These are phyloP conservation scores for Paramecium pentaurelia DNA, from an alignment of 73 alveolate species.

Conservation along the genomic window DNA sequence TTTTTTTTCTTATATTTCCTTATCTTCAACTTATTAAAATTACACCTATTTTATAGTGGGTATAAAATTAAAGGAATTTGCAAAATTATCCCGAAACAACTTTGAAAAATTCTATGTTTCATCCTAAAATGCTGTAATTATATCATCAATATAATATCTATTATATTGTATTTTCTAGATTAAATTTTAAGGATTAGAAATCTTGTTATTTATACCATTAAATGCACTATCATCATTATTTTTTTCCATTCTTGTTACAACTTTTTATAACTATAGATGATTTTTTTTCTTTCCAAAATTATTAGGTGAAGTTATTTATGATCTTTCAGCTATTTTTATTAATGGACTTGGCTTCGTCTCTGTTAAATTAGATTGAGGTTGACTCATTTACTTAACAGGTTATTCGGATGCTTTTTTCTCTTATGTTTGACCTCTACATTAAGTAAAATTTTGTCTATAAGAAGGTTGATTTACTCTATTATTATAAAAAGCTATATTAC, in stretches of 20 bases:
- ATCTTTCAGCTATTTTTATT: neutral
- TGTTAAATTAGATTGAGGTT: neutral
- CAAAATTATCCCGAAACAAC: neutral
- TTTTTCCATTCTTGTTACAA: neutral
- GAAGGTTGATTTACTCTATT: neutral
- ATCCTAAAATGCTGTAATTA: neutral
- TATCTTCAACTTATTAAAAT: neutral
- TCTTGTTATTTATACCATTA: neutral
- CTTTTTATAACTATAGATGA: neutral
- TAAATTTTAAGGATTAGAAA: neutral
- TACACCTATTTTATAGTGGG: neutral
- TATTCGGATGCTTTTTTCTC: neutral
- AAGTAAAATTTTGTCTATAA: neutral
- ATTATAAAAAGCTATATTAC: neutral
- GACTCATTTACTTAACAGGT: neutral
- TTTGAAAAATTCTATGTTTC: neutral
- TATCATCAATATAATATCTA: constrained; percentile 18
- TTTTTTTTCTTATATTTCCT: neutral
- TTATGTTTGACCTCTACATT: neutral
- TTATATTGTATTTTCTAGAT: neutral
- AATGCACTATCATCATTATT: neutral
- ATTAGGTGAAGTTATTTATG: neutral
- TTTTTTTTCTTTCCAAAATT: neutral
- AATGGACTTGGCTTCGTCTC: neutral
- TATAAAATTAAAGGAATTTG: neutral